These are phyloP conservation scores for Eucalyptus globulus DNA, from an alignment of 345 rosid species.

Conservation along the genomic window DNA sequence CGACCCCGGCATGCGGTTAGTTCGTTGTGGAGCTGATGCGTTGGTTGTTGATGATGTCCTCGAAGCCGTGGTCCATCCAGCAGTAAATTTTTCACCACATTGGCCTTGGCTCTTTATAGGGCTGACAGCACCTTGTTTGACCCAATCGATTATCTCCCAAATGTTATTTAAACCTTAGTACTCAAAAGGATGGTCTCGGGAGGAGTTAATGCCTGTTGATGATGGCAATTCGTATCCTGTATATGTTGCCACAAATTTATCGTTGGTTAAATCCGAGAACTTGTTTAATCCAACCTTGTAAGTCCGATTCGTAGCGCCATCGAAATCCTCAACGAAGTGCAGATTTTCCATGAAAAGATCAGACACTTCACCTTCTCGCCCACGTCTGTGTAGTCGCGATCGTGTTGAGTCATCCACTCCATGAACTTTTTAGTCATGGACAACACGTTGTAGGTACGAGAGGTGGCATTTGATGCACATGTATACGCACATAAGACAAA, in stretches of 20 bases:
- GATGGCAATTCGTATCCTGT: background rate
- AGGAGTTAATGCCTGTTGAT: background rate
- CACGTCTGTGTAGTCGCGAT: too few relatives aligned
- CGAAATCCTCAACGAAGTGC: too few relatives aligned
- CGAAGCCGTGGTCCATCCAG: background rate
- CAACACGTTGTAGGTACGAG: too few relatives aligned
- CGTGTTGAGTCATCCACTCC: too few relatives aligned
- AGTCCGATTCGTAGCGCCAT: too few relatives aligned
- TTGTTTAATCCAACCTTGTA: too few relatives aligned
- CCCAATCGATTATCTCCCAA: slow-evolving; percentile 11
- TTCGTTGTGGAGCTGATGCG: background rate
- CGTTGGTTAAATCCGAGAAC: too few relatives aligned
- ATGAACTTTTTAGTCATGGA: too few relatives aligned
- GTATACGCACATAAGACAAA: fast-evolving
- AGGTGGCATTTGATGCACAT: too few relatives aligned
- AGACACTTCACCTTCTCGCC: too few relatives aligned
- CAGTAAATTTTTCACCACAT: slow-evolving; percentile 8
- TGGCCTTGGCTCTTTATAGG: slow-evolving; percentile 14
- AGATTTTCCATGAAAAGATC: too few relatives aligned
- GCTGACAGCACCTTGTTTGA: background rate
- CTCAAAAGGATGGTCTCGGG: background rate
- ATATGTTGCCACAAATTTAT: too few relatives aligned
- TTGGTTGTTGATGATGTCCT: background rate
- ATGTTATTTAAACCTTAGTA: background rate
- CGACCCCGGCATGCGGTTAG: background rate